A percentile compares a stretch with the other conserved stretches of the same genome.
These are phyloP conservation scores for Ormosia emarginata DNA, from an alignment of 306 rosid genomes.

Conservation along the genomic window DNA sequence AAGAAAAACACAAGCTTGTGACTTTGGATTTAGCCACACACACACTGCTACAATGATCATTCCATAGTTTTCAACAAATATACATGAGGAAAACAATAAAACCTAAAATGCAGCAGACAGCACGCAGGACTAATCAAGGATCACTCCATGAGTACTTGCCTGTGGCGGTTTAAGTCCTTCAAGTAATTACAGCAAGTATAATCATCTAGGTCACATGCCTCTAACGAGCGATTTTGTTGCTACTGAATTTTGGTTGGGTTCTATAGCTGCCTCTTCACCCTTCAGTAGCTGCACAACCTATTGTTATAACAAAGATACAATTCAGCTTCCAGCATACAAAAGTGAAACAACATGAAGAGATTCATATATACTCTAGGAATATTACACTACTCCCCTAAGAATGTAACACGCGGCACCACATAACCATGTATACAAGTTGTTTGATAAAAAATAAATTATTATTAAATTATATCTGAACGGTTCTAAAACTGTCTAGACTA, in stretches of 20 bases:
- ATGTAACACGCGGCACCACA: too few species aligned
- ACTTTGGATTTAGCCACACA: slow-evolving; percentile 11
- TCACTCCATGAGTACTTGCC: slow-evolving; percentile 79
- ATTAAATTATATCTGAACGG: too few species aligned
- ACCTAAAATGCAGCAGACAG: not conserved
- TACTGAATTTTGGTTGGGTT: slow-evolving; percentile 30
- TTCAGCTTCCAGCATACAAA: not conserved
- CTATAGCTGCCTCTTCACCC: slow-evolving; percentile 50
- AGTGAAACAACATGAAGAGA: not conserved
- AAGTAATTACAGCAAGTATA: slow-evolving; percentile 82
- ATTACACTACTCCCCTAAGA: too few species aligned
- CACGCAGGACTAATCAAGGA: not conserved
- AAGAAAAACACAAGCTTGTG: slow-evolving; percentile 22
- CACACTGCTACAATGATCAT: slow-evolving; percentile 14
- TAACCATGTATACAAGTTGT: too few species aligned
- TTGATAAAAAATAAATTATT: too few species aligned
- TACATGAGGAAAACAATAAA: slow-evolving; percentile 10
- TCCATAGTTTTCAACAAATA: slow-evolving; percentile 21
- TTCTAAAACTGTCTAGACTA: too few species aligned
- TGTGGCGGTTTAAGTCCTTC: slow-evolving; percentile 77
- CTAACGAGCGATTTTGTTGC: slow-evolving; percentile 44
- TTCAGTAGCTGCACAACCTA: slow-evolving; percentile 63
- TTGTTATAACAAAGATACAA: not conserved
- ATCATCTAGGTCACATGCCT: slow-evolving; percentile 79
- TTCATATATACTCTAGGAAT: too few species aligned